Evolutionary conservation across 441 rosid species (phyloP).

Genomic region (Flueggea neowawraea): DNA sequence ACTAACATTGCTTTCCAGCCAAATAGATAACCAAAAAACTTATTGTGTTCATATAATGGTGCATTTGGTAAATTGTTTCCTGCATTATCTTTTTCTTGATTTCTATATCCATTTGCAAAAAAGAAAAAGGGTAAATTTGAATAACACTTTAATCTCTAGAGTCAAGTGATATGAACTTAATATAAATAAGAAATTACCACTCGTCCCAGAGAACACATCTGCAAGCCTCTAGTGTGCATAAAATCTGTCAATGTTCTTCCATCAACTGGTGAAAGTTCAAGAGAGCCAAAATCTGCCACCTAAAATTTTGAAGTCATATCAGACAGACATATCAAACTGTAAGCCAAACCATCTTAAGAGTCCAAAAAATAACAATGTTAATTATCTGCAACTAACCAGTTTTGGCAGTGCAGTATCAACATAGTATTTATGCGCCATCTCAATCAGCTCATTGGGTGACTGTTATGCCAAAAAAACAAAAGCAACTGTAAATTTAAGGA

Average conservation of each 20-base stretch:
- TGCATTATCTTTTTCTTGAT: conserved; percentile 1
- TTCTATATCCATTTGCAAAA: conserved; percentile 1
- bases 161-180: background rate
- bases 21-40: too few relatives aligned
- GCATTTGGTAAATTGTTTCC: background rate
- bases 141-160: background rate
- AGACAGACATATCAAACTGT: conserved; percentile 8
- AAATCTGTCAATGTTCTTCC: conserved; percentile 69
- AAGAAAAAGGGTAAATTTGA: background rate
- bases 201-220: conserved; percentile 56
- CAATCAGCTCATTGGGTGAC: conserved; percentile 50
- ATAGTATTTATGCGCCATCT: conserved; percentile 56
- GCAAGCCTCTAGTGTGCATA: conserved; percentile 70
- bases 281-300: conserved; percentile 73
- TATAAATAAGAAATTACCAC: conserved; percentile 34
- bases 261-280: conserved; percentile 74
- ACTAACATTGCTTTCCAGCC: too few relatives aligned
- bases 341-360: conserved; percentile 12
- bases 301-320: conserved; percentile 19
- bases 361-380: conserved; percentile 3
- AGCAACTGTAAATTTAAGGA: conserved; percentile 8
- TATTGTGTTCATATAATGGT: too few relatives aligned
- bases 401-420: conserved; percentile 63
- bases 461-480: conserved; percentile 24
- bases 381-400: conserved; percentile 47